Evolutionary conservation across 768 basidiomycete genomes (phyloP), one percentile per base, ranked within the genome.

Genomic region (Boletus reticulatus): DNA sequence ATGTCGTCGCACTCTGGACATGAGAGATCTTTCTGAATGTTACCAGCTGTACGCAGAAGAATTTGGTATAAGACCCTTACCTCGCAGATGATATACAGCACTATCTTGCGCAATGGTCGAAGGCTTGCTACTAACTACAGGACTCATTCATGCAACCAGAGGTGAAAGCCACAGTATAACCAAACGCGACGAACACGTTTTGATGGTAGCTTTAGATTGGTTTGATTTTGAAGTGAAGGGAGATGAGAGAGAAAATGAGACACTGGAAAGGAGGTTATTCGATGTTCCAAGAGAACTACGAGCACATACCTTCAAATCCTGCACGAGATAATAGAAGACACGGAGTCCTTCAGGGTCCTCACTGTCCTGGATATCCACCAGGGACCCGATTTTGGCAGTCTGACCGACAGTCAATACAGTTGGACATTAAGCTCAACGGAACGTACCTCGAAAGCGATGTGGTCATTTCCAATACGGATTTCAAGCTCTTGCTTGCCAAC

Each of bases 181-280:
- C 52, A 34, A 29, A 32, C 39, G 16, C 17, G 22, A 44, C 47
- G 55, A 54, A 55, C 42, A 53, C 16, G 24, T 24, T 34, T 43
- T 17, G 39, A 22, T 14, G 29, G 42, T 36, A 49, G 37, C 14
- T 49, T 75, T 84, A 94, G 64, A 94, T 98, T 16, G 97, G 97
- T 81, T 99, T 98, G 82, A 99, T 98, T 78, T 98, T 98, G 88
- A 99, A 98, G 80, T 99, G 96, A 37, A 99, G 84, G 4, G 94
- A 93, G 70, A 99, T 98, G 58, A 99, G 83, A 10, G 97, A 98
- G 73, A 98, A 97, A 63, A 99, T 95, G 57, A 98, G 83, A 75
- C 95, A 98, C 96, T 99, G 65, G 7, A 31, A 17, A 31, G 49
- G 24, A 19, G 27, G 48, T 57, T 24, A 48, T 34, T 14, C 41